Evolutionary conservation across 1,139 yeast species (phyloP).

Genomic region (Komagataea norvegica): DNA sequence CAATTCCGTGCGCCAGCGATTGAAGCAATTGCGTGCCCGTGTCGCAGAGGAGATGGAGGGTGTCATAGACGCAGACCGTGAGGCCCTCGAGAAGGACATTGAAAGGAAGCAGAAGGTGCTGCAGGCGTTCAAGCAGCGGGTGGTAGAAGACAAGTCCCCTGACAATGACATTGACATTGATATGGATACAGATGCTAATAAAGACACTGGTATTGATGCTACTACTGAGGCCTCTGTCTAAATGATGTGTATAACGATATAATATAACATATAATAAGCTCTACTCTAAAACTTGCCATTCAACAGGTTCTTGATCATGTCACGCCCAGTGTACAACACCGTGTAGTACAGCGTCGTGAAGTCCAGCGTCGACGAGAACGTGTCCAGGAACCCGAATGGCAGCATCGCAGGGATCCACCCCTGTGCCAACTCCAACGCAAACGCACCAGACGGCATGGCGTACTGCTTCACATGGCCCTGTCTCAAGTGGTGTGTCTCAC

Average conservation of each 20-base stretch:
- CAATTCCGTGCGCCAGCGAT: conserved; percentile 4
- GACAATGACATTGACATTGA: not conserved
- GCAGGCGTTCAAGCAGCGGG: conserved; percentile 3
- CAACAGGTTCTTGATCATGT: conserved; percentile 66
- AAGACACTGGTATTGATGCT: too few relatives aligned
- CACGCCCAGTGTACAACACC: conserved; percentile 64
- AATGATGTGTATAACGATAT: too few relatives aligned
- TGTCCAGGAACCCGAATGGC: conserved; percentile 89
- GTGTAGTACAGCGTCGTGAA: conserved; percentile 64
- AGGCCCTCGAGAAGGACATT: conserved; percentile 4
- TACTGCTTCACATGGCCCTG: conserved; percentile 82
- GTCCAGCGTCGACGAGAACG: conserved; percentile 77
- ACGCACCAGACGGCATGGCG: conserved; percentile 72
- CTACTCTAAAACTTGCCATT: conserved; percentile 52
- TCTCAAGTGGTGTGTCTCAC: conserved; percentile 72
- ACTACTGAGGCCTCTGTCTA: too few relatives aligned
- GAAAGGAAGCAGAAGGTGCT: not conserved
- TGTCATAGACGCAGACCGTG: conserved; percentile 5
- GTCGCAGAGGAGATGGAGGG: conserved; percentile 6
- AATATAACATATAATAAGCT: not conserved
- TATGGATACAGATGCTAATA: not conserved
- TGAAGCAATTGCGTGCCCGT: conserved; percentile 4
- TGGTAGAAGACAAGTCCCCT: not conserved
- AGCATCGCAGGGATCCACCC: conserved; percentile 99
- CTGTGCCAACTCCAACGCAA: conserved; percentile 93